Evolutionary conservation across 768 basidiomycete species (phyloP), one percentile per base, ranked within the genome.

Genomic region (Calocybe indica): DNA sequence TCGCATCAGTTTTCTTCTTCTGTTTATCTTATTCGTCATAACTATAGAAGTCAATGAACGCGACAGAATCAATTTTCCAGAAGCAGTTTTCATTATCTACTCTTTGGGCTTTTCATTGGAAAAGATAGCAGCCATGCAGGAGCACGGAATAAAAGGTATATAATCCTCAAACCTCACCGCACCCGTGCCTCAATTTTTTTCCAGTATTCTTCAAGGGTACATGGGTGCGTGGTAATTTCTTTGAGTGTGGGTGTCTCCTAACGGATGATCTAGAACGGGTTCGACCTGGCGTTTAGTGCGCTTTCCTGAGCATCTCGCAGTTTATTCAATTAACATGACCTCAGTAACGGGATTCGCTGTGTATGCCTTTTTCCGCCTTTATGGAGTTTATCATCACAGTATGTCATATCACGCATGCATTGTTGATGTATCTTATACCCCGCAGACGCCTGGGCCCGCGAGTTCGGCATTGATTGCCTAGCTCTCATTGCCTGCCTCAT

Each of bases 41-140:
- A 85, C 89, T 6, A 83, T 95, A 8, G 87, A 97, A 66, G 76
- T 79, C 51, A 82, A 80, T 52, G 73, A 83, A 43, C 64, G 72
- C 14, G 69, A 84, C 39, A 64, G 49, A 30, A 63, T 97, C 53
- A 93, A 92, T 59, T 48, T 57, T 1, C 62, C 79, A 3, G 94
- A 97, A 61, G 55, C 74, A 1, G 40, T 77, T 1, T 97, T 97
- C 62, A 92, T 96, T 80, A 54, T 82, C 3, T 88, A 85, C 58
- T 74, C 79, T 1, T 66, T 83, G 55, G 93, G 93, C 0, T 97
- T 96, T 63, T 80, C 89, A 0, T 72, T 97, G 13, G 94, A 97
- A 61, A 95, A 92, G 62, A 69, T 94, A 7, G 94, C 94, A 14
- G 86, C 92, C 3, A 92, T 95, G 84, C 90, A 96, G 61, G 93